These are phyloP conservation scores for Starmera stellimalicola DNA, from an alignment of 1,139 yeast species.

Conservation along the genomic window DNA sequence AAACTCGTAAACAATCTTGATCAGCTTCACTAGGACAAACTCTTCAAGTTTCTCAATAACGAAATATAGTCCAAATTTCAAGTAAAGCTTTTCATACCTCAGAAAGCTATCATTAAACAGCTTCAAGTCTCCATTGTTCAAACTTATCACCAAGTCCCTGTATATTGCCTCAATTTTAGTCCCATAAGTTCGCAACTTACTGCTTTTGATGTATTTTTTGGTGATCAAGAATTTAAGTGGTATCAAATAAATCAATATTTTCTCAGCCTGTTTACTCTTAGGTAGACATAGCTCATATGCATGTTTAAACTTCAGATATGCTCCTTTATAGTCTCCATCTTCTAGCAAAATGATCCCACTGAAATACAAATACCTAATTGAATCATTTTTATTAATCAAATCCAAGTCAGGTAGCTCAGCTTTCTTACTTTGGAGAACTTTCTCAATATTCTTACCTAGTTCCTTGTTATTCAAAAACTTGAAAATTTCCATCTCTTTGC, in stretches of 20 bases:
- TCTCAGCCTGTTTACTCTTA: constrained; percentile 26
- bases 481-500: constrained; percentile 63
- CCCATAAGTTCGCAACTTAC: constrained; percentile 2
- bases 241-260: constrained; percentile 39
- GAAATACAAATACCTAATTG: constrained; percentile 56
- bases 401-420: constrained; percentile 42
- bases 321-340: constrained; percentile 47
- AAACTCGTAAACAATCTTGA: constrained; percentile 35
- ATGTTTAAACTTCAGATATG: constrained; percentile 37
- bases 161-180: constrained; percentile 42
- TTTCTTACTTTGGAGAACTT: constrained; percentile 54
- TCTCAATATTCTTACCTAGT: constrained; percentile 69
- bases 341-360: constrained; percentile 54
- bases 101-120: constrained; percentile 37
- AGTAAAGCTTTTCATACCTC: constrained; percentile 38
- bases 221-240: constrained; percentile 44
- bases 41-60: constrained; percentile 46
- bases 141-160: constrained; percentile 37
- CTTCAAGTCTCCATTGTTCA: constrained; percentile 45
- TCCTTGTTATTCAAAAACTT: constrained; percentile 61
- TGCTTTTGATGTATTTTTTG: constrained; percentile 31
- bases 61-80: constrained; percentile 55
- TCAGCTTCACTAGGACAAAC: constrained; percentile 42
- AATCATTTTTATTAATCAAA: constrained; percentile 39
- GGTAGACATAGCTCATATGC: constrained; percentile 40